Evolutionary conservation across 169 alveolate species (phyloP), one percentile per base, ranked within the genome.

Genomic region (Plasmodium adleri): DNA sequence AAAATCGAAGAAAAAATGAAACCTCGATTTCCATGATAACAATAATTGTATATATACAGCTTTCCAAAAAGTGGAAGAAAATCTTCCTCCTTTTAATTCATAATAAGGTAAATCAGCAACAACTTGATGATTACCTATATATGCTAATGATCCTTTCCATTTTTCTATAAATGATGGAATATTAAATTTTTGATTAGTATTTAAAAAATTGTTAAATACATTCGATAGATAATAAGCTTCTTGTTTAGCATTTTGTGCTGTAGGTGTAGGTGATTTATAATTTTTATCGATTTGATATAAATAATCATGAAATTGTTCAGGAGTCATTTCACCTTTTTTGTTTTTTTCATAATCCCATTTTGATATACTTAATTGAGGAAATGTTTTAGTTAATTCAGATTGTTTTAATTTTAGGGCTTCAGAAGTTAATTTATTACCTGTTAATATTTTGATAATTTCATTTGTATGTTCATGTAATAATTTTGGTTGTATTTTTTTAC

Each of bases 101-200:
- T 80, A 56, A 63, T 50, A 88, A 1, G 96, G 96, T 8, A 89
- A 71, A 59, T 88, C 54, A n/a, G 92, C 94, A 15, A 94, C 95
- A 2, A 88, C 95, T 15, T 74, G 72, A 49, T 59, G 80, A 47
- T 88, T 94, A 0, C 96, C 96, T 62, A 94, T 75, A 39, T 93
- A 94, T 3, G 96, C 96, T 9, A 94, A 39, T n/a, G 96, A 92
- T n/a, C 96, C 96, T 72, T 88, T 90, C 96, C 96, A 94, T 22
- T 58, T 75, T 63, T 94, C 95, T 26, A 56, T 39, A 71, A 94
- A 94, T 8, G 95, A 93, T 26, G 88, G 88, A 12, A 80, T 26
- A n/a, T 8, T 62, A 2, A 39, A 12, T 22, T 13, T 67, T 8
- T 64, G 22, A 3, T 45, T 28, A 10, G 62, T 88, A 10, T 26